Base-by-base conservation (phyloP, 768 basidiomycete species). In the Rhizopogon roseolus region DNA sequence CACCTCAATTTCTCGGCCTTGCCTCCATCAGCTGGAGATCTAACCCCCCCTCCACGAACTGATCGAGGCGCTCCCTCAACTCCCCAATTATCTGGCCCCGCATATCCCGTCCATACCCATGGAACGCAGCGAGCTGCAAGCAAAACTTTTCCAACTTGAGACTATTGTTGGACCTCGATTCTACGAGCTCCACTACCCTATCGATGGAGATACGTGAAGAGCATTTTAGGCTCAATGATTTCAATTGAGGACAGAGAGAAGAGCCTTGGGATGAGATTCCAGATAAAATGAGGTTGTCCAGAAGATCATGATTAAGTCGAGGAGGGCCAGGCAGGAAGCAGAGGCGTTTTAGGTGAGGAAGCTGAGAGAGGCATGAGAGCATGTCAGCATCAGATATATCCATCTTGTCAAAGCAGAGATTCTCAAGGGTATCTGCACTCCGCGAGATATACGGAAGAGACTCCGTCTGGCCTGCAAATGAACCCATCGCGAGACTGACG, bases 261-360 rank as follows among this genome's bases (percentile, higher is more conserved):
- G 51, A 19, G 28, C 27, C 22, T 8, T 36, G 29, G 4, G 36
- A 6, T 4, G 44, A 22, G 22, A 22, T 32, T 34, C 16, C 22
- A 11, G 49, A 28, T n/a, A 28, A 29, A 8, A 60, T 19, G 16
- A 70, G 65, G 36, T 56, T 65, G n/a, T 54, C 32, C 38, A 68
- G 37, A 42, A 68, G 62, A 13, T 63, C 65, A 13, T 70, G 66
- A 38, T 70, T 68, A 38, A 68, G 64, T n/a, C 66, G 55, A 5
- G 70, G 57, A n/a, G 62, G 42, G 11, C 68, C 62, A 4, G 66
- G 66, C 1, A 70, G 52, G 36, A 59, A 61, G 10, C 52, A 38
- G 43, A 70, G 9, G 38, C 46, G 51, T 54, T 54, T 62, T 3
- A 67, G 19, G 5, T 36, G 57, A 28, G 29, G 52, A 10, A 68